Evolutionary conservation across 1,139 yeast genomes (phyloP).

Genomic region (Nakaseomyces delphensis): DNA sequence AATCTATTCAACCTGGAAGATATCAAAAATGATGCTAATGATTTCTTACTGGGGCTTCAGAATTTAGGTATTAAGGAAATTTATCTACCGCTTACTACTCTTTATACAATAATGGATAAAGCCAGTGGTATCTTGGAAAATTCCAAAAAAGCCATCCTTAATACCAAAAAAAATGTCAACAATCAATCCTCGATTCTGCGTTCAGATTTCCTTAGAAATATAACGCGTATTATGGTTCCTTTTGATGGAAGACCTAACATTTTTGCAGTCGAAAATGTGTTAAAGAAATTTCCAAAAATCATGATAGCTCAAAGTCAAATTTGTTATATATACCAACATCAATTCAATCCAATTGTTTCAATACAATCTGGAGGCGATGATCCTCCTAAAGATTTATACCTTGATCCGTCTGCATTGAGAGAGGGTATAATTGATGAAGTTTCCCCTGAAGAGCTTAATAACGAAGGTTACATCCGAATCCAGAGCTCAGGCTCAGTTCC

Average conservation of each 20-base stretch:
- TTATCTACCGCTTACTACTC: neutral
- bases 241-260: conserved; percentile 69
- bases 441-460: conserved; percentile 58
- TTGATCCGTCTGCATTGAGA: conserved; percentile 81
- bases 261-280: conserved; percentile 49
- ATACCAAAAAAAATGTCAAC: conserved; percentile 7
- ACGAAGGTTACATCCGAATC: conserved; percentile 50
- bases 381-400: conserved; percentile 78
- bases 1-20: conserved; percentile 71
- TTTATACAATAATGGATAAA: conserved; percentile 5
- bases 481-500: conserved; percentile 97
- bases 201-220: conserved; percentile 43
- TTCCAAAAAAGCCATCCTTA: conserved; percentile 7
- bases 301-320: conserved; percentile 62
- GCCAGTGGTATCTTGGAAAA: conserved; percentile 35
- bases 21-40: conserved; percentile 65
- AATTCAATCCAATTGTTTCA: conserved; percentile 74
- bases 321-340: conserved; percentile 71
- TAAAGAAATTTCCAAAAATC: conserved; percentile 56
- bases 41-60: conserved; percentile 64
- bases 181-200: conserved; percentile 15
- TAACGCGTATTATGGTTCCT: conserved; percentile 79
- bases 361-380: conserved; percentile 74
- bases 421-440: conserved; percentile 81
- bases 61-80: conserved; percentile 53